These are phyloP conservation scores for Cicer yamashitae DNA, from an alignment of 306 rosid genomes.

Conservation along the genomic window DNA sequence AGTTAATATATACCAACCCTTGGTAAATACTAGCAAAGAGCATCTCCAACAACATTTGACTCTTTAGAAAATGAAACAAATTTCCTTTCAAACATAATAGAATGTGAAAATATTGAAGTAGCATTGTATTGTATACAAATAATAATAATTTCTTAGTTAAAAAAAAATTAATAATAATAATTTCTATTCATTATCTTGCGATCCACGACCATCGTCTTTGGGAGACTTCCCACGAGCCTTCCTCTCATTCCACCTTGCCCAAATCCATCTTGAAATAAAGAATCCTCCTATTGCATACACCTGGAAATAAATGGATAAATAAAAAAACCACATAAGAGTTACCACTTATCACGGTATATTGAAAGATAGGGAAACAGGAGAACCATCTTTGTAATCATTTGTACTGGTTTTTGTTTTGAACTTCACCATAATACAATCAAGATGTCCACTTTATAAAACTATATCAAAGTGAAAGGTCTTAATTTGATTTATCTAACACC, in stretches of 20 bases:
- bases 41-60: constrained; percentile 24
- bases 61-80: constrained; percentile 33
- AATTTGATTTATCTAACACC: neutral
- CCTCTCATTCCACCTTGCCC: constrained; percentile 93
- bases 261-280: constrained; percentile 71
- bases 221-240: constrained; percentile 55
- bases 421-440: neutral
- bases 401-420: neutral
- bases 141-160: constrained; percentile 25
- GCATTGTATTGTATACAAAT: constrained; percentile 29
- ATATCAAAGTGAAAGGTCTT: neutral
- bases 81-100: constrained; percentile 21
- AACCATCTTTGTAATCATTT: neutral
- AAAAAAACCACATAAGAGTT: neutral
- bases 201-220: constrained; percentile 45
- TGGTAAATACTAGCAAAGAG: neutral
- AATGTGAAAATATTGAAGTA: constrained; percentile 13
- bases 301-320: constrained; percentile 47
- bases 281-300: constrained; percentile 76
- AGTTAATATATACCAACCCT: constrained; percentile 26
- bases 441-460: neutral
- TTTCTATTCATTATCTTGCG: constrained; percentile 47
- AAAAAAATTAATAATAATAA: neutral
- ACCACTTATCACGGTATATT: neutral
- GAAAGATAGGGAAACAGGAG: neutral